phyloP scores from a whole-genome alignment of 2,329 filamentous ascomycete genomes.

The Botrytis elliptica region DNA sequence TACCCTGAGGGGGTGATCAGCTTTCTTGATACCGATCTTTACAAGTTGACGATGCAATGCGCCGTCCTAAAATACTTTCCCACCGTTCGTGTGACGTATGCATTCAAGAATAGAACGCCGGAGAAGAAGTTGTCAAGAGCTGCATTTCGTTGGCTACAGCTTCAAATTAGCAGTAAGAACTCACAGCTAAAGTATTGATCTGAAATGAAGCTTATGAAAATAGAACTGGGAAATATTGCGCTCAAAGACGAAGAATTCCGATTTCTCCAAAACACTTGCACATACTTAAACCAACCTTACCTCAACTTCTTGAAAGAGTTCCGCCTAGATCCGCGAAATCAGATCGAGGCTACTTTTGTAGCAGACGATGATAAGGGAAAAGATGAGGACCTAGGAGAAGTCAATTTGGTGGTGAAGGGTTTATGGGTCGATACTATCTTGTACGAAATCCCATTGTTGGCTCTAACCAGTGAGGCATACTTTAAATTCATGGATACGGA shows the following conservation, averaged over 20 bases:
- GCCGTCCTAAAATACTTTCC: slow-evolving; percentile 91
- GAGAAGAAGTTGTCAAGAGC: slow-evolving; percentile 84
- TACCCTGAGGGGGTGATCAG: slow-evolving; percentile 77
- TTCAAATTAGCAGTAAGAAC: slow-evolving; percentile 73
- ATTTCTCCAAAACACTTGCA: slow-evolving; percentile 76
- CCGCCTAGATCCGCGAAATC: slow-evolving; percentile 74
- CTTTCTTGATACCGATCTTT: slow-evolving; percentile 79
- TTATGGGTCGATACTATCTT: slow-evolving; percentile 93
- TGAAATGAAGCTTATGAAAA: slow-evolving; percentile 32
- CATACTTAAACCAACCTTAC: slow-evolving; percentile 76
- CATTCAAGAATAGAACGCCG: slow-evolving; percentile 92
- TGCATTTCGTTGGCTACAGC: slow-evolving; percentile 81
- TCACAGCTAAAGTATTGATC: not conserved
- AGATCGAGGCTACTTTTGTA: slow-evolving; percentile 64
- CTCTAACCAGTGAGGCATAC: slow-evolving; percentile 91
- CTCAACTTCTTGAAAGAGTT: slow-evolving; percentile 80
- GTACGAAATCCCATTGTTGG: slow-evolving; percentile 93
- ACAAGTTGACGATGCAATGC: slow-evolving; percentile 97
- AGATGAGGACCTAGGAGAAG: slow-evolving; percentile 68
- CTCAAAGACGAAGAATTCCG: slow-evolving; percentile 76
- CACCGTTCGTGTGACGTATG: slow-evolving; percentile 78
- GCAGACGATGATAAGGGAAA: slow-evolving; percentile 56
- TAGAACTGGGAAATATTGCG: slow-evolving; percentile 78
- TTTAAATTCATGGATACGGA: slow-evolving; percentile 95
- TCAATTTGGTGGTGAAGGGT: slow-evolving; percentile 75